phyloP scores from a whole-genome alignment of 495 filamentous ascomycete species.

The Penicillium canariense region DNA sequence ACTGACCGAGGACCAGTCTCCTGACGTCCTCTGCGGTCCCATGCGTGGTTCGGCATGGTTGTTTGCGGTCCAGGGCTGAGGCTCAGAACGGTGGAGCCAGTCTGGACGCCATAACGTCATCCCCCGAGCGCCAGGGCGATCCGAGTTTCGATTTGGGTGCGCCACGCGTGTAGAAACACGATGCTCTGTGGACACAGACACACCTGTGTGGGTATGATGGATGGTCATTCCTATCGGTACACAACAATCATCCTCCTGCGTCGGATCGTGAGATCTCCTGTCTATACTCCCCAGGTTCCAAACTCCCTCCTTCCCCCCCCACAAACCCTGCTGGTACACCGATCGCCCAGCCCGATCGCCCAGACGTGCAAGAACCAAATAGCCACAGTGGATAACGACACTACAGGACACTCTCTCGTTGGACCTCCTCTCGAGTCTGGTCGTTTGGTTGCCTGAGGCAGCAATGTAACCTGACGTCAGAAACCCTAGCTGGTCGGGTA shows the following conservation, averaged over 20 bases:
- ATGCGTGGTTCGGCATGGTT: not conserved
- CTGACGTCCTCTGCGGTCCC: not conserved
- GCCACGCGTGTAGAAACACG: not conserved
- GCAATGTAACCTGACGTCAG: constrained; percentile 23
- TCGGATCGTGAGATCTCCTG: not conserved
- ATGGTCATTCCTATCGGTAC: no score
- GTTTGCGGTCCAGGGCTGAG: constrained; percentile 11
- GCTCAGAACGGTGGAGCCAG: constrained; percentile 16
- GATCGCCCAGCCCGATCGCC: not conserved
- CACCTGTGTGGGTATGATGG: no score
- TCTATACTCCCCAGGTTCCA: not conserved
- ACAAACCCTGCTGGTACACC: not conserved
- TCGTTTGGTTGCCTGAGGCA: constrained; percentile 15
- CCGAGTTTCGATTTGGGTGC: constrained; percentile 12
- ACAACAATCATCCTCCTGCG: no score
- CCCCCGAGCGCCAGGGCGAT: constrained; percentile 15
- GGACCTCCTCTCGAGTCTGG: not conserved
- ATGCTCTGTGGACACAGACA: no score
- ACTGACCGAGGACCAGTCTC: not conserved
- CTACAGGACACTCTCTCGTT: not conserved
- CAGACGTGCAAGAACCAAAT: not conserved
- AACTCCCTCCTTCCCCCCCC: not conserved
- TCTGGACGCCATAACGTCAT: constrained; percentile 22
- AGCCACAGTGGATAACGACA: not conserved
- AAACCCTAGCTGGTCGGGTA: constrained; percentile 1